Base-by-base conservation (phyloP, 1,284 basidiomycete species). In the Taiwanofungus camphoratus region DNA sequence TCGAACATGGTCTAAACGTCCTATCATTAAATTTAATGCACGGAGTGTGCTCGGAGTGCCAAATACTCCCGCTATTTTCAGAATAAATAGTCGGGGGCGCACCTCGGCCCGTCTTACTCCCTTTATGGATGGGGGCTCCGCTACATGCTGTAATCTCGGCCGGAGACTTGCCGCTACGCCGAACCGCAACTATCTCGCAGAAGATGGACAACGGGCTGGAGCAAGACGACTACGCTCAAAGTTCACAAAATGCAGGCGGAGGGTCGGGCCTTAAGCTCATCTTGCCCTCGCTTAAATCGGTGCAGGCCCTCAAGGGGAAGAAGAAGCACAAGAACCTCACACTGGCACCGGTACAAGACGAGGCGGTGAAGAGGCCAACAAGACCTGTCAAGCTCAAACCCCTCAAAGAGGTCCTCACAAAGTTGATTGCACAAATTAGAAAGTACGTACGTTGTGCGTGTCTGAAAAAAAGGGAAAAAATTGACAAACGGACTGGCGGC, bases 381-480 rank as follows among this genome's bases (percentile, higher is more conserved):
- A 46, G 85, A 27, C 82, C 82, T 11, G 55, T 79, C 48, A 88
- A 86, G 63, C 68, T 87, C 42, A 87, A 87, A 58, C 84, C 86
- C 1, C 66, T 88, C 51, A 86, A 79, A 54, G 86, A 87, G 60
- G 82, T 88, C 11, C 59, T 60, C 37, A 55, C 63, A 4, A 79
- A 75, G 58, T 66, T 88, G n/a, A 79, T 88, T 33, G 55, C 60
- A 1, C 80, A 82, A 61, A 76, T 88, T 34, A 86, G 86, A 66
- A 87, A 82, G 86, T 87, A 49, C 47, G 74, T 59, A 3, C 27
- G 8, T 9, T 29, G n/a, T n/a, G n/a, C n/a, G n/a, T n/a, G n/a
- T n/a, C n/a, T n/a, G n/a, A n/a, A n/a, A n/a, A n/a, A n/a, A n/a
- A 7, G 27, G 7, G 16, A 23, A 23, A n/a, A 36, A 30, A n/a